These are phyloP conservation scores for Amylostereum areolatum DNA, from an alignment of 1,284 basidiomycete species.

Conservation along the genomic window DNA sequence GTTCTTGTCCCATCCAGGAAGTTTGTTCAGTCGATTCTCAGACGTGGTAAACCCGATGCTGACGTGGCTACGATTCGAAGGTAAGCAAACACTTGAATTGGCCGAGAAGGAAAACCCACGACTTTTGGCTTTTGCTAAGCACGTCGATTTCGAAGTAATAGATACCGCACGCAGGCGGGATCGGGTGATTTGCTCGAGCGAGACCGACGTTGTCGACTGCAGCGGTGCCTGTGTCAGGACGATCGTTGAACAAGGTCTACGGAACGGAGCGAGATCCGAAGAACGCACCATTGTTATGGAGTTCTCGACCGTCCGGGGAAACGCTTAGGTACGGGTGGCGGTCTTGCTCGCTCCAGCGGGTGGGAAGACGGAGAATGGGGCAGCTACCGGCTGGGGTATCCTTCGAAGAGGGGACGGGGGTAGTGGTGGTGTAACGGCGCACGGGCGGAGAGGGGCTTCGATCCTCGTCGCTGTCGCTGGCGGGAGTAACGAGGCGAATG, in stretches of 20 bases:
- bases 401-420: constrained; percentile 16
- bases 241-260: not conserved
- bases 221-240: constrained; percentile 19
- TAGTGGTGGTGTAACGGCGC: constrained; percentile 21
- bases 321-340: constrained; percentile 55
- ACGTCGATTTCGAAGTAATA: constrained; percentile 91
- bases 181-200: constrained; percentile 66
- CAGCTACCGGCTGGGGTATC: constrained; percentile 22
- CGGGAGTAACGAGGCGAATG: constrained; percentile 36
- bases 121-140: constrained; percentile 70
- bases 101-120: constrained; percentile 37
- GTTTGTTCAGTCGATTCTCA: constrained; percentile 59
- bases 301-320: constrained; percentile 63
- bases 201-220: constrained; percentile 80
- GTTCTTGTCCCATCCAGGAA: constrained; percentile 85
- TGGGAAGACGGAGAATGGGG: constrained; percentile 59
- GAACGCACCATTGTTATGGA: constrained; percentile 55
- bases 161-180: constrained; percentile 80
- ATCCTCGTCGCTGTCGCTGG: constrained; percentile 58
- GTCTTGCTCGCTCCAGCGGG: constrained; percentile 70
- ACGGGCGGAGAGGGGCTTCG: constrained; percentile 43
- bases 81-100: constrained; percentile 7
- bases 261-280: constrained; percentile 1
- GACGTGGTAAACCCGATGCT: constrained; percentile 31
- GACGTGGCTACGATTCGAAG: constrained; percentile 1